Base-by-base conservation (phyloP, 495 filamentous ascomycete species). In the Lichina pygmaea region DNA sequence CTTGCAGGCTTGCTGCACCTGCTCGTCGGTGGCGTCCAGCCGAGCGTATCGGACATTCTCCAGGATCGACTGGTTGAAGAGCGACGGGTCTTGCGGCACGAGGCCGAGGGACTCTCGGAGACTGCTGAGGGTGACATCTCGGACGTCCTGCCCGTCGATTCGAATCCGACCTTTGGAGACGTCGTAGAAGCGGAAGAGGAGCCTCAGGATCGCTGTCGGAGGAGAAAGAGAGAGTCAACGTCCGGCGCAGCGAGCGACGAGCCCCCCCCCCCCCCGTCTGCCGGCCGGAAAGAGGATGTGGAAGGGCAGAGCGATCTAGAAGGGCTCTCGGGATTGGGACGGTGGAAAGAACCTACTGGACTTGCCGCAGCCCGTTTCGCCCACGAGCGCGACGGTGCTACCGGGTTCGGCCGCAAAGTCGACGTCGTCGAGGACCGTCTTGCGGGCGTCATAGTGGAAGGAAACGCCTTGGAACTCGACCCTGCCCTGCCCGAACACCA, bases 391-490 rank as follows among this genome's bases (percentile, higher is more conserved):
- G 0, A 77, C 76, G 34, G 65, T 61, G 48, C 73, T 70, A 38
- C 66, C 67, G 3, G 68, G 48, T 38, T 51, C 48, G 38, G 55
- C 59, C n/a, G 54, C 60, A 51, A 85, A 76, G 52, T 61, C 72
- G 49, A 85, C 61, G 39, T 70, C 57, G 49, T 78, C 75, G 55
- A 83, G 63, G 15, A 72, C 72, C 8, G 64, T 61, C 55, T 78
- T 76, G 48, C 75, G 67, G 41, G 66, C 58, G 58, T 82, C 77
- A 60, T 85, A 85, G 37, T 72, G 69, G 53, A 82, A 84, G 49
- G 57, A 64, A 42, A 82, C 77, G 41, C 72, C 52, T 36, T 71
- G 59, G 48, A 83, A 83, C 44, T 66, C 60, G 36, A 85, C 69
- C 41, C 66, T 57, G 4, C 78, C 79, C 12, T 60, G 58, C 30